These are phyloP conservation scores for Knufia fluminis DNA, from an alignment of 2,329 filamentous ascomycete species.

Conservation along the genomic window DNA sequence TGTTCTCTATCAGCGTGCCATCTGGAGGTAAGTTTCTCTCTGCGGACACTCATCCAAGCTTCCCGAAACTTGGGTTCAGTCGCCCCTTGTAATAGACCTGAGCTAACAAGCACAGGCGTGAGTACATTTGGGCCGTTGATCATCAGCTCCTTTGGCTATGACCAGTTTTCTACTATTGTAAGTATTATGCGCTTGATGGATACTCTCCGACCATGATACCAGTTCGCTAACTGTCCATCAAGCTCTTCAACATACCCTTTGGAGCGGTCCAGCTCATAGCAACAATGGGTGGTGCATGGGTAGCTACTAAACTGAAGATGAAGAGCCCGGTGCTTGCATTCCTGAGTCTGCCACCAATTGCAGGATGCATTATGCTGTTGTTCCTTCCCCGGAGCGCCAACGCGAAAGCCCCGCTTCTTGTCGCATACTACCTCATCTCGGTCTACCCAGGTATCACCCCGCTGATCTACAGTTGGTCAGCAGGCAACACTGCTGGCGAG, in stretches of 20 bases:
- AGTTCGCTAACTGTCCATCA: no score
- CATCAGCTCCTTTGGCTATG: slow-evolving; percentile 20
- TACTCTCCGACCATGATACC: no score
- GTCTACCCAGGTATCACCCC: slow-evolving; percentile 54
- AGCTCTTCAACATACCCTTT: slow-evolving; percentile 22
- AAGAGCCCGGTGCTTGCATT: slow-evolving; percentile 48
- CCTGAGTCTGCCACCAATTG: slow-evolving; percentile 49
- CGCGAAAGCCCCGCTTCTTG: slow-evolving; percentile 44
- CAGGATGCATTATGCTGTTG: slow-evolving; percentile 47
- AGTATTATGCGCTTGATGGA: no score
- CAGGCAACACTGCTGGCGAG: slow-evolving; percentile 53
- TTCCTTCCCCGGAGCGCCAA: slow-evolving; percentile 37
- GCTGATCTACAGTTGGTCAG: slow-evolving; percentile 63
- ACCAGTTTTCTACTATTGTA: slow-evolving; percentile 19
- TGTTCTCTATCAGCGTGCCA: slow-evolving; percentile 43
- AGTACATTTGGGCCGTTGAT: slow-evolving; percentile 21
- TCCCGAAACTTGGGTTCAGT: no score
- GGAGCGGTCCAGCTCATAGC: slow-evolving; percentile 47
- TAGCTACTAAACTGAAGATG: slow-evolving; percentile 45
- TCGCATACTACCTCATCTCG: slow-evolving; percentile 50
- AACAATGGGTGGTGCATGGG: slow-evolving; percentile 49
- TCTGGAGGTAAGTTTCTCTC: no score
- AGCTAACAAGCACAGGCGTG: no score
- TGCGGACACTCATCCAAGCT: no score
- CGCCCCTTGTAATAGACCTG: no score